These are phyloP conservation scores for Exophiala calicioides DNA, from an alignment of 2,329 filamentous ascomycete genomes.

Conservation along the genomic window DNA sequence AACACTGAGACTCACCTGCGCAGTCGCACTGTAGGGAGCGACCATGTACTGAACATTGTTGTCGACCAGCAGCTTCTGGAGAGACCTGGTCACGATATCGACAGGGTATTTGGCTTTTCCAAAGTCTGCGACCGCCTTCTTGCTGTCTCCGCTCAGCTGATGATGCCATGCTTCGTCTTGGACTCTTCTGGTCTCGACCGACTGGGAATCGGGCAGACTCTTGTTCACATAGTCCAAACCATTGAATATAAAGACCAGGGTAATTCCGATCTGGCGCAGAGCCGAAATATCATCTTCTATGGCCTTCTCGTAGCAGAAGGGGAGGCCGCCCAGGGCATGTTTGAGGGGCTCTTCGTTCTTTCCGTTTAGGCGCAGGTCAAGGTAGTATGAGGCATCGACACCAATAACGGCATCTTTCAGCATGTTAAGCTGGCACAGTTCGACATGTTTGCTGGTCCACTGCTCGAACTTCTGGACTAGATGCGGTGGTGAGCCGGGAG, in stretches of 20 bases:
- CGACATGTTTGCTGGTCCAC: slow-evolving; percentile 56
- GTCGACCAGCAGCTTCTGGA: slow-evolving; percentile 72
- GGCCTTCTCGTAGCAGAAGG: slow-evolving; percentile 72
- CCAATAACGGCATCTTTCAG: slow-evolving; percentile 75
- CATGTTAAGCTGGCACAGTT: slow-evolving; percentile 63
- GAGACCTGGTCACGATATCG: slow-evolving; percentile 71
- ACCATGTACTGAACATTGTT: slow-evolving; percentile 74
- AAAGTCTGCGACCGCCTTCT: slow-evolving; percentile 74
- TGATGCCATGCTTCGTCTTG: slow-evolving; percentile 82
- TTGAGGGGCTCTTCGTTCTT: slow-evolving; percentile 82
- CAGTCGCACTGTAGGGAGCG: slow-evolving; percentile 82
- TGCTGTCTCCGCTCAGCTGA: slow-evolving; percentile 78
- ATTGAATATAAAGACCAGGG: slow-evolving; percentile 88
- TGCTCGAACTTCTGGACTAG: slow-evolving; percentile 56
- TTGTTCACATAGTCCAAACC: slow-evolving; percentile 78
- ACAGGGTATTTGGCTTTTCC: slow-evolving; percentile 60
- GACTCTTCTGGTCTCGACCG: slow-evolving; percentile 63
- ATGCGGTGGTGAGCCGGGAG: slow-evolving; percentile 16
- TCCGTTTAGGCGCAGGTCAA: slow-evolving; percentile 73
- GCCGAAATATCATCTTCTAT: slow-evolving; percentile 74
- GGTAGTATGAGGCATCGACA: slow-evolving; percentile 87
- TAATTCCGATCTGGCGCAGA: slow-evolving; percentile 69
- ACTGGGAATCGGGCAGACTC: slow-evolving; percentile 61
- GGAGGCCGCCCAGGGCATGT: slow-evolving; percentile 83
- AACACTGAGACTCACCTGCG: slow-evolving; percentile 64